Evolutionary conservation across 2,329 filamentous ascomycete species (phyloP).

Genomic region (Diaporthe vaccinii): DNA sequence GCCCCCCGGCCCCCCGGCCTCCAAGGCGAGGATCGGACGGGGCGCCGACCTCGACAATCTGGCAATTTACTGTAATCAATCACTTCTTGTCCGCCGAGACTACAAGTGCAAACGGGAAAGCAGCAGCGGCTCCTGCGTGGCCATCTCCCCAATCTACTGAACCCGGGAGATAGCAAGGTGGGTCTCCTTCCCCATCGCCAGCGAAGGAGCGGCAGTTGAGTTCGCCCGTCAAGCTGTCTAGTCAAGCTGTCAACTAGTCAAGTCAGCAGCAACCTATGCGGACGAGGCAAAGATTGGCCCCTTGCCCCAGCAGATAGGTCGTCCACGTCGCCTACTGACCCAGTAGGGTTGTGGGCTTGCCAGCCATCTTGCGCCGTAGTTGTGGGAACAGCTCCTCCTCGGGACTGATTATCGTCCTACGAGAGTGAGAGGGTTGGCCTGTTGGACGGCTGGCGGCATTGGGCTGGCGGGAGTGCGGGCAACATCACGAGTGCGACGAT

Average conservation of each 20-base stretch:
- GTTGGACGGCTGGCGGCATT: background rate
- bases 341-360: background rate
- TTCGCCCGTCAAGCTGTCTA: background rate
- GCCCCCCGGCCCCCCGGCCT: conserved; percentile 11
- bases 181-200: conserved; percentile 12
- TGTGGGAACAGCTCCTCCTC: conserved; percentile 14
- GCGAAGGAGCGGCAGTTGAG: conserved; percentile 8
- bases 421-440: background rate
- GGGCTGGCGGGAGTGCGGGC: conserved; percentile 9
- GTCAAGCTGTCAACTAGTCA: conserved; percentile 15
- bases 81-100: background rate
- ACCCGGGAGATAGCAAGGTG: background rate
- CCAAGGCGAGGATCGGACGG: conserved; percentile 22
- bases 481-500: conserved; percentile 13
- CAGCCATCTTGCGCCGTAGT: conserved; percentile 6
- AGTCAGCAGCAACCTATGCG: background rate
- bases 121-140: background rate
- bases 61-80: background rate
- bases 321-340: conserved; percentile 23
- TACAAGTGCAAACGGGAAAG: background rate
- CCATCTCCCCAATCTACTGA: conserved; percentile 7
- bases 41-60: conserved; percentile 31
- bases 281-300: background rate
- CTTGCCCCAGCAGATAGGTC: conserved; percentile 3
- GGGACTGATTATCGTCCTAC: background rate